Conservation (phyloP, 176 grass and related monocot genomes). For the Thalia dealbata region DNA sequence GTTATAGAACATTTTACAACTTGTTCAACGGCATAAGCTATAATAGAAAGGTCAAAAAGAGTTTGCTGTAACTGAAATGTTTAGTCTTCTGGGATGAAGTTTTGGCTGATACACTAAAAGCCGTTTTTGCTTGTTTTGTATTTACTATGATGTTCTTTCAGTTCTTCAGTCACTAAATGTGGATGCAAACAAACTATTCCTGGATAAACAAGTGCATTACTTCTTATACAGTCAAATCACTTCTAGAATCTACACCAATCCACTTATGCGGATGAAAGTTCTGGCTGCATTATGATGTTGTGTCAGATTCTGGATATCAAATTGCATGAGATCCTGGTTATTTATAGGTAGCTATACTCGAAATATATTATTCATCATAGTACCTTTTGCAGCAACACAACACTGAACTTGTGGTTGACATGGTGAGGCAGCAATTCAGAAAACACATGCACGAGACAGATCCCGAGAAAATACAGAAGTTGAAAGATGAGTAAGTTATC, state of each 20-base stretch:
- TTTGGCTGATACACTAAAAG: too few species aligned
- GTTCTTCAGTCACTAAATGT: too few species aligned
- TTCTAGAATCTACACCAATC: background rate
- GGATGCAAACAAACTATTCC: too few species aligned
- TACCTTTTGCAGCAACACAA: slow-evolving; percentile 73
- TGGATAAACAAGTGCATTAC: too few species aligned
- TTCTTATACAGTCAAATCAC: too few species aligned
- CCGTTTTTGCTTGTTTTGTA: too few species aligned
- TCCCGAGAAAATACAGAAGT: slow-evolving; percentile 88
- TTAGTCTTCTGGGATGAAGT: too few species aligned
- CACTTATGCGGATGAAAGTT: background rate
- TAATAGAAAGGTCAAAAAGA: too few species aligned
- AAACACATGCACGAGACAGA: slow-evolving; percentile 94
- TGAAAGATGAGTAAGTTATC: slow-evolving; percentile 85
- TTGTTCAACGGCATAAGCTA: too few species aligned
- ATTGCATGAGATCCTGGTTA: background rate
- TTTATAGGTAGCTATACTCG: background rate
- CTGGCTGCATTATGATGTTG: background rate
- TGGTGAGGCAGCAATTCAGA: slow-evolving; percentile 94
- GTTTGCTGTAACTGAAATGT: too few species aligned
- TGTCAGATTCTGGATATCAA: background rate
- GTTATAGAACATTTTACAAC: too few species aligned
- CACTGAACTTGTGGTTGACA: slow-evolving; percentile 62
- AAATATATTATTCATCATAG: background rate
- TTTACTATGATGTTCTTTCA: too few species aligned